Conservation (phyloP, 176 grass and related monocot genomes). For the Paspalum vaginatum region DNA sequence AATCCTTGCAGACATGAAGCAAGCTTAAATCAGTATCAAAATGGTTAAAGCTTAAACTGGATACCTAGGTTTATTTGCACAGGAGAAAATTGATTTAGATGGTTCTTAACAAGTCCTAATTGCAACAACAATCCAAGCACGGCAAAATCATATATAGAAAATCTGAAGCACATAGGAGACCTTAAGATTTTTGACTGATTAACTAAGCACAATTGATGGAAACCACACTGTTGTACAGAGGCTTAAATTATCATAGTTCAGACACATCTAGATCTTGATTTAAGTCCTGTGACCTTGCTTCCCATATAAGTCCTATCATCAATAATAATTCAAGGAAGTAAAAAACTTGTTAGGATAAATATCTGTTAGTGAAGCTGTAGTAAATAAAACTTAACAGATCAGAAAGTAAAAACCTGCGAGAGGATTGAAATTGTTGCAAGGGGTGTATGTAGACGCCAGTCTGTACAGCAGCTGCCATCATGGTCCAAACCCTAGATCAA, state of each 20-base stretch:
- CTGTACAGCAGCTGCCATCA: too few relatives aligned
- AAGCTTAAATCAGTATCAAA: too few relatives aligned
- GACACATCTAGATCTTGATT: constrained; percentile 5
- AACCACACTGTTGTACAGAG: neutral
- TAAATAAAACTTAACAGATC: too few relatives aligned
- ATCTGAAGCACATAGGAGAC: neutral
- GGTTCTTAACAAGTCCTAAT: neutral
- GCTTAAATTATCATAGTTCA: neutral
- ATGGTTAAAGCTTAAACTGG: too few relatives aligned
- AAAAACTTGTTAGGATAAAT: too few relatives aligned
- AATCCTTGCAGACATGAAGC: too few relatives aligned
- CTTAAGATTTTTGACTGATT: neutral
- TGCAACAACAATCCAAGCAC: neutral
- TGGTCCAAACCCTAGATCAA: too few relatives aligned
- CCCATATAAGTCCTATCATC: neutral
- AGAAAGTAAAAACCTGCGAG: too few relatives aligned
- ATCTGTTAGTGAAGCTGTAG: too few relatives aligned
- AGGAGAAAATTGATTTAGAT: neutral
- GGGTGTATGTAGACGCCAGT: too few relatives aligned
- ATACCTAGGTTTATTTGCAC: too few relatives aligned
- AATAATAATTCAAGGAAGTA: constrained; percentile 9
- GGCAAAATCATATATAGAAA: neutral
- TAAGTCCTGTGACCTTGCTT: neutral
- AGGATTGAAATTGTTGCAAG: too few relatives aligned
- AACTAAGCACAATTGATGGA: neutral